Base-by-base conservation (phyloP, 1,284 basidiomycete genomes). In the Cutaneotrichosporon sp. region DNA sequence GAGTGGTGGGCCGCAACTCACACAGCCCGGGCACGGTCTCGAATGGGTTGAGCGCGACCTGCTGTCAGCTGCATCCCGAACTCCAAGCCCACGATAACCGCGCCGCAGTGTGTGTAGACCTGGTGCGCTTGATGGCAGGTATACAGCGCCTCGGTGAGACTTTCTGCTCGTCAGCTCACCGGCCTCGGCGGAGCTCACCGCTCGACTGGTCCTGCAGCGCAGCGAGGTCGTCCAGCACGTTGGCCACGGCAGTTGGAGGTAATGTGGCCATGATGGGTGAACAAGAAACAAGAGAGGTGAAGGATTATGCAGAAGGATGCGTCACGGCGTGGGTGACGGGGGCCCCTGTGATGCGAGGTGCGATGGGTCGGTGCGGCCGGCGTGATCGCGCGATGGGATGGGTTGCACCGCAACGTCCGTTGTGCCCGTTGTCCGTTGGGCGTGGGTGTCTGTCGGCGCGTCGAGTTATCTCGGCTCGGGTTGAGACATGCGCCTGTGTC, bases 11-110 rank as follows among this genome's bases (percentile, higher is more conserved):
- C 20, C 29, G n/a, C 5, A 8, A 59, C 64, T 24, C 25, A 66
- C 64, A 66, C n/a, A 66, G 58, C 18, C 58, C 46, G 14, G 60
- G 58, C 9, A 63, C 51, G 2, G 56, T 50, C 24, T 60, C 63
- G 24, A 62, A 65, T 4, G 64, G 64, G 38, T 66, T 66, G 18
- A 66, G 52, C 2, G 64, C 64, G 42, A 65, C 54, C 60, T 65
- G 53, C 5, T 10, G 51, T 56, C 25, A 51, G 60, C 24, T n/a
- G n/a, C n/a, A n/a, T n/a, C n/a, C n/a, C n/a, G n/a, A n/a, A n/a
- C n/a, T n/a, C n/a, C 38, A 29, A 24, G 42, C 64, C 51, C 46
- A 65, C 64, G 6, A 60, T 61, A 11, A 65, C 54, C 4, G 59
- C 58, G 33, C 64, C 64, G 22, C 64, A 65, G 34, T 62, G 60